These are phyloP conservation scores for Dichotomopilus funicola DNA, from an alignment of 2,329 filamentous ascomycete genomes.

Conservation along the genomic window DNA sequence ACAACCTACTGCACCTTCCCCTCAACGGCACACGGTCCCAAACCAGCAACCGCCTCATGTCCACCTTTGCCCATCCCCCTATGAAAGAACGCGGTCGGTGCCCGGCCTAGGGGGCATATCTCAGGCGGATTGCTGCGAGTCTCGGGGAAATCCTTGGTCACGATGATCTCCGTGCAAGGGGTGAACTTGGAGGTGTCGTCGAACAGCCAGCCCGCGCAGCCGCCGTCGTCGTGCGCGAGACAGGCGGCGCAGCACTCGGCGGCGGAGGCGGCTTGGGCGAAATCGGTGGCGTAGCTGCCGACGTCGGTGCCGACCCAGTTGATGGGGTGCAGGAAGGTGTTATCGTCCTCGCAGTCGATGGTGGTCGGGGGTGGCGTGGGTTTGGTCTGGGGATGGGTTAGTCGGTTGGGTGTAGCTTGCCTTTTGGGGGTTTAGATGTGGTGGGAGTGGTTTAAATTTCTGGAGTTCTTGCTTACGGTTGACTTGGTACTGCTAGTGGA, in stretches of 20 bases:
- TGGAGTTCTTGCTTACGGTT: not conserved
- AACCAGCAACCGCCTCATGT: slow-evolving; percentile 1
- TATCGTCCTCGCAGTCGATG: slow-evolving; percentile 2
- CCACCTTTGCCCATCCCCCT: not conserved
- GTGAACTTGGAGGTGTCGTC: slow-evolving; percentile 12
- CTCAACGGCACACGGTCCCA: slow-evolving; percentile 15
- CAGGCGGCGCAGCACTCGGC: slow-evolving; percentile 19
- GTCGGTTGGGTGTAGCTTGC: not conserved
- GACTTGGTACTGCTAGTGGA: not conserved
- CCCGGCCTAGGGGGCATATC: slow-evolving; percentile 17
- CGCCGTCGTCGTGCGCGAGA: not conserved
- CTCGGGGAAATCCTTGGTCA: not conserved
- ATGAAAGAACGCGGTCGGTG: not conserved
- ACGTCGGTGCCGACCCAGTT: slow-evolving; percentile 13
- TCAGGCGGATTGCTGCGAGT: not conserved
- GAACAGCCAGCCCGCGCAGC: slow-evolving; percentile 22
- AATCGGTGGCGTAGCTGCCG: slow-evolving; percentile 1
- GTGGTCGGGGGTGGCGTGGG: not conserved
- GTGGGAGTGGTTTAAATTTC: too few species aligned
- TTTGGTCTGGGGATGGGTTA: not conserved
- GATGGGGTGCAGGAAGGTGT: slow-evolving; percentile 10
- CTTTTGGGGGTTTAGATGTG: too few species aligned
- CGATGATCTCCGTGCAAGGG: slow-evolving; percentile 19
- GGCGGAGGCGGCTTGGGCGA: slow-evolving; percentile 6
- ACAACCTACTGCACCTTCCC: not conserved